These are phyloP conservation scores for Eucalyptus erythrocorys DNA, from an alignment of 345 rosid genomes.

Conservation along the genomic window DNA sequence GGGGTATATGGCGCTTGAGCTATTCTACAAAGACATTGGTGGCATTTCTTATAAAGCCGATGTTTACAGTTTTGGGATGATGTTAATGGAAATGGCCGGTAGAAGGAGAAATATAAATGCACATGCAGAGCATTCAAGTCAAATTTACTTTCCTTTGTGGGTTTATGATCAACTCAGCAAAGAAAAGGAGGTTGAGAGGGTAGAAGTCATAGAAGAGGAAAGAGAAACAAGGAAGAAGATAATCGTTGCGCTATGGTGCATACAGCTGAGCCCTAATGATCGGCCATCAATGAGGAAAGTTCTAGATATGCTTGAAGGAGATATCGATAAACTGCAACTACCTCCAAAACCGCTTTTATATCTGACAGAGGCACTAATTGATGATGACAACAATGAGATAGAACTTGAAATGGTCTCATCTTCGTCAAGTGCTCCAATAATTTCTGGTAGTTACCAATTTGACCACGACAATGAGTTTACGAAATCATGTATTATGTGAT, in stretches of 20 bases:
- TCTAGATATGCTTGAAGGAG: not conserved
- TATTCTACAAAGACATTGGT: not conserved
- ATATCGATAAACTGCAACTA: not conserved
- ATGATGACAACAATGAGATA: not conserved
- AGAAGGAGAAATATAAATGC: not conserved
- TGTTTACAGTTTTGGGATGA: not conserved
- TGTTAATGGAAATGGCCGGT: not conserved
- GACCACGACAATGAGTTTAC: not conserved
- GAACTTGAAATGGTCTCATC: not conserved
- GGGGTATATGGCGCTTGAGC: not conserved
- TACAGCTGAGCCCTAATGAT: not conserved
- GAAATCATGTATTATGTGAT: not conserved
- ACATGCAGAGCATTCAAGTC: not conserved
- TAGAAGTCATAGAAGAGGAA: not conserved
- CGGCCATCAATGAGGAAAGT: not conserved
- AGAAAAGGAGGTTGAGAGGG: not conserved
- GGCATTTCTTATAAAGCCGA: not conserved
- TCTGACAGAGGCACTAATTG: fast-evolving
- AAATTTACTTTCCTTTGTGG: not conserved
- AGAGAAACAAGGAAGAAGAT: not conserved
- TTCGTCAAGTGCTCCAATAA: not conserved
- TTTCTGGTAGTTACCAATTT: not conserved
- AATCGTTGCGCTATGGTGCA: not conserved
- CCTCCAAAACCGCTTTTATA: not conserved
- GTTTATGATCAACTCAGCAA: not conserved